phyloP scores from a whole-genome alignment of 108 stramenopile genomes.

The Schizochytrium sp. region DNA sequence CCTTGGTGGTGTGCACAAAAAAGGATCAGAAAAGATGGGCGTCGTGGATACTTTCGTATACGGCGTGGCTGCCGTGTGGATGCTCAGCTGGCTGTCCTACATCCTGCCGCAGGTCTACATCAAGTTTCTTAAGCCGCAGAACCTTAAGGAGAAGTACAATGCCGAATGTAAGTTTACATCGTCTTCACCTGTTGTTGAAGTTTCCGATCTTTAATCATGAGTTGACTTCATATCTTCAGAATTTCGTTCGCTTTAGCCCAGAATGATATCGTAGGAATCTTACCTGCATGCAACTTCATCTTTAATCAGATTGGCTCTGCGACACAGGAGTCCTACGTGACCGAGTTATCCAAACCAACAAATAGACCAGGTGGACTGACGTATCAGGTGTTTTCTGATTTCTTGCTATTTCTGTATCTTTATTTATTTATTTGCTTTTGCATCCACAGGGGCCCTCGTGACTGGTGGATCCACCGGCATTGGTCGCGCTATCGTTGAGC shows the following conservation, averaged over 20 bases:
- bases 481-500: constrained; percentile 91
- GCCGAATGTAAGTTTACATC: constrained; percentile 76
- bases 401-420: not conserved
- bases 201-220: too few species aligned
- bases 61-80: constrained; percentile 2
- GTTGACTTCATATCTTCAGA: too few species aligned
- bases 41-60: not conserved
- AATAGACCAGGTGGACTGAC: not conserved
- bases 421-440: not conserved
- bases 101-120: constrained; percentile 85
- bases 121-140: constrained; percentile 81
- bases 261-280: too few species aligned
- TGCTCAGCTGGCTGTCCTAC: constrained; percentile 69
- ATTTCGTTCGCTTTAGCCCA: too few species aligned
- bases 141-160: constrained; percentile 86
- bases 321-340: too few species aligned
- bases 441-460: constrained; percentile 87
- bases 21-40: constrained; percentile 2
- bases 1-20: too few species aligned
- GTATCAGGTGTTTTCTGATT: not conserved
- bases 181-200: too few species aligned
- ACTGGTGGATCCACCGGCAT: constrained; percentile 96
- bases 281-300: not conserved
- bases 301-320: not conserved
- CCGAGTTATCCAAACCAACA: not conserved